Evolutionary conservation across 1,139 yeast genomes (phyloP), one percentile per base, ranked within the genome.

Genomic region (Candida pseudoviswanathii): DNA sequence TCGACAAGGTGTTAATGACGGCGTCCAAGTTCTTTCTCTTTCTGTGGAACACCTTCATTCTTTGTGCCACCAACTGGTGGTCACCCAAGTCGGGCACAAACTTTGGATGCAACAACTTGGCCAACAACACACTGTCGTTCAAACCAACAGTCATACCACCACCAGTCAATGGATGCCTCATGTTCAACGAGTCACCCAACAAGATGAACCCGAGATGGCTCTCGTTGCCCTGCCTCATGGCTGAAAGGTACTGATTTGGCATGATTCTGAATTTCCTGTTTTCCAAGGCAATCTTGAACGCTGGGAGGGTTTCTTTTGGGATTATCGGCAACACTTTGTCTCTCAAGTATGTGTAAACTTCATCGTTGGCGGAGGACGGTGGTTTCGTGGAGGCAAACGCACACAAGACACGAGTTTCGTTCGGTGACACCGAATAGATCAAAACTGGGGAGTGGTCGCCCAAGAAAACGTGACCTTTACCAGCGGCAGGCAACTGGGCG

Each of bases 61-160:
- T 82, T 46, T 76, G 77, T 9, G 78, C 62, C 16, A 92, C 81
- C 6, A 68, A 60, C 16, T 70, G 77, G 57, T 85, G 77, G 63
- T 90, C 86, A 27, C 65, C 66, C 43, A 94, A 77, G 52, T 83
- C 85, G 21, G 80, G 77, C 11, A 87, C 84, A 45, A 73, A 58
- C 46, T 76, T 64, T 44, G 86, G 82, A 30, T 84, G 80, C 45
- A 90, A 71, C 36, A 86, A 68, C 54, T 77, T 78, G 26, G 88
- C 80, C 58, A 88, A 71, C 52, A 87, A 66, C 16, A 78, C 90
- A 4, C 92, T 94, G 65, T 94, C 99, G 63, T 85, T 88, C 54
- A 95, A 75, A 0, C 97, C 98, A 41, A 94, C 99, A 8, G 98
- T 92, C 99, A 94, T 94, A 53, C 99, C 99, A 52, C 99, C 99